Evolutionary conservation across 768 basidiomycete genomes (phyloP), one percentile per base, ranked within the genome.

Genomic region (Cantharellus cinnabarinus): DNA sequence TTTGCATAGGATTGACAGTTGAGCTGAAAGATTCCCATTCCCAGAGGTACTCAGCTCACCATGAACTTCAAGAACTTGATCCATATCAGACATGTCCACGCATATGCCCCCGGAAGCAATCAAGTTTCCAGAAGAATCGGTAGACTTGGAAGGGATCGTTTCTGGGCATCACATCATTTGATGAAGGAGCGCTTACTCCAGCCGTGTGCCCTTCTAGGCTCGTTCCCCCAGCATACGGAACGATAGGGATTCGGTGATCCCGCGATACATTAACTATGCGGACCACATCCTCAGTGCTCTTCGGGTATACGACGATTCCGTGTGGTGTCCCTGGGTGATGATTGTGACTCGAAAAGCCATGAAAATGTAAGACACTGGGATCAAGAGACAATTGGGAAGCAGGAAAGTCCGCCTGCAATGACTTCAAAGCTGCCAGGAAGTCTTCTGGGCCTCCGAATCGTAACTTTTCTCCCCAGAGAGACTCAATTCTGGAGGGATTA

Each of bases 161-260:
- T 48, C 44, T 48, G 44, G 44, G 44, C 10, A 48, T 48, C 29
- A 10, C 29, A 10, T 48, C 29, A 48, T 48, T 29, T 10, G 44
- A 48, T 10, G 44, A 10, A 10, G 10, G 44, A 48, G 44, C 10
- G 29, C 44, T 48, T 48, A 48, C 44, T 10, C 44, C 44, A 48
- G 44, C 10, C 44, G 44, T 48, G 70, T 94, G 88, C 0, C 89
- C 89, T 67, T 94, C 90, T 7, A 93, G 74, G 65, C 82, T 83
- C 0, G 89, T 94, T 5, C 85, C 89, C 2, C 89, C 90, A 54
- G 83, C 81, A 65, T 83, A 91, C 2, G 89, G 79, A 14, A 79
- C 79, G 37, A 94, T 75, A 2, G 91, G 90, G 41, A 94, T 73
- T 53, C 73, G 73, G 67, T 80, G 83, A 67, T 81, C 80, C 51